These are phyloP conservation scores for Fusarium sp. DNA, from an alignment of 2,329 filamentous ascomycete species.

Conservation along the genomic window DNA sequence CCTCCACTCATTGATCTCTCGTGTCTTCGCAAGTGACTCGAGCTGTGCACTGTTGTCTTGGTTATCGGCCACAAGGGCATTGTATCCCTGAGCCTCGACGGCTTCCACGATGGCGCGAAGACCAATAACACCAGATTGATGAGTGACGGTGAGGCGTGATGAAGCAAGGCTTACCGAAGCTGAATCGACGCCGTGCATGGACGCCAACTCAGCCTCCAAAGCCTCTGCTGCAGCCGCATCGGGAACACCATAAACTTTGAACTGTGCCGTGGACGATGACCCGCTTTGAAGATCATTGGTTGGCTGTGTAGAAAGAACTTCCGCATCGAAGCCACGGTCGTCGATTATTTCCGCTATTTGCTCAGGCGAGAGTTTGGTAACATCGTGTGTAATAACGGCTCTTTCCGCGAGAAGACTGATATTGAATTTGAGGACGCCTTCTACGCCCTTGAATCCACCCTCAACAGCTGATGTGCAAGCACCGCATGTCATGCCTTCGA, in stretches of 20 bases:
- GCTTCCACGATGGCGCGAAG: slow-evolving; percentile 84
- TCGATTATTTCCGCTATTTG: slow-evolving; percentile 87
- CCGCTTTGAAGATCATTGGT: slow-evolving; percentile 66
- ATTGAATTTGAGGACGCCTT: slow-evolving; percentile 89
- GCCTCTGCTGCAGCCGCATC: slow-evolving; percentile 78
- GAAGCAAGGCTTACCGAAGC: slow-evolving; percentile 79
- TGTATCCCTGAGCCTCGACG: slow-evolving; percentile 85
- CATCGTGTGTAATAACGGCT: slow-evolving; percentile 87
- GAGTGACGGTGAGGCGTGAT: slow-evolving; percentile 78
- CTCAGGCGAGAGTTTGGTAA: slow-evolving; percentile 74
- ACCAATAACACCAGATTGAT: slow-evolving; percentile 78
- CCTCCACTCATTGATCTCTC: slow-evolving; percentile 94
- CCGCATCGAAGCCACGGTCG: slow-evolving; percentile 88
- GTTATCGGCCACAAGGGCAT: slow-evolving; percentile 88
- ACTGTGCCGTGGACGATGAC: slow-evolving; percentile 73
- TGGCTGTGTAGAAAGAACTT: slow-evolving; percentile 79
- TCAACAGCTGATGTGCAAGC: slow-evolving; percentile 95
- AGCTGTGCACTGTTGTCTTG: slow-evolving; percentile 98
- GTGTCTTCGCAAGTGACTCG: slow-evolving; percentile 94
- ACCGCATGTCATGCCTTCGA: slow-evolving; percentile 98
- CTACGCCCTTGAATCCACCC: slow-evolving; percentile 79
- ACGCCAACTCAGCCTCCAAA: slow-evolving; percentile 75
- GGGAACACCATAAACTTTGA: slow-evolving; percentile 85
- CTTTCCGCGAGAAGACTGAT: slow-evolving; percentile 94
- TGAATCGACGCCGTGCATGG: slow-evolving; percentile 77